These are phyloP conservation scores for Phytophthora fragariae DNA, from an alignment of 352 stramenopile genomes.

Conservation along the genomic window DNA sequence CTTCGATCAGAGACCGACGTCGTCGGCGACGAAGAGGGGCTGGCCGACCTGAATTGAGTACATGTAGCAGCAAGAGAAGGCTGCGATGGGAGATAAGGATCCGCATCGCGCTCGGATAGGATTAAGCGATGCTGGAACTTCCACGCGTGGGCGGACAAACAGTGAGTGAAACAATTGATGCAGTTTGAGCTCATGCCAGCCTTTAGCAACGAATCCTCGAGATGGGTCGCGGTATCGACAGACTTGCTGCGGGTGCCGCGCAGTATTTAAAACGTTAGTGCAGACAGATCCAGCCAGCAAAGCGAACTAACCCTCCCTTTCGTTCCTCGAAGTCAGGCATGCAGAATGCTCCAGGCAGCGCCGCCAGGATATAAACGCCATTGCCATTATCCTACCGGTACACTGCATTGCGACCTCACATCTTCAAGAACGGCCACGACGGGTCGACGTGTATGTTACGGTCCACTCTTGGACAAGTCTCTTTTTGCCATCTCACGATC, in stretches of 20 bases:
- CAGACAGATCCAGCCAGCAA: conserved; percentile 10
- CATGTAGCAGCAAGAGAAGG: conserved; percentile 2
- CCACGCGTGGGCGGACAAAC: too few relatives aligned
- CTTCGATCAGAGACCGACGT: conserved; percentile 26
- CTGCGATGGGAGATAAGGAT: conserved; percentile 12
- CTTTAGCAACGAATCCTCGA: conserved; percentile 28
- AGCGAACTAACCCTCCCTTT: neutral
- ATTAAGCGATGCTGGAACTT: conserved; percentile 16
- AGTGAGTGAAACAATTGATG: neutral
- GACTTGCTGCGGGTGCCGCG: neutral
- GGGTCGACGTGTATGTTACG: conserved; percentile 3
- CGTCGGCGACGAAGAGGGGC: conserved; percentile 17
- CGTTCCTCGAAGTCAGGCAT: too few relatives aligned
- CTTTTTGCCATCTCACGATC: conserved; percentile 21
- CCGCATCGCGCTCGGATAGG: too few relatives aligned
- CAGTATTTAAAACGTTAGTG: conserved; percentile 24
- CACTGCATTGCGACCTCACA: too few relatives aligned
- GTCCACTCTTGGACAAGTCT: conserved; percentile 26
- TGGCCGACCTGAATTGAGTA: conserved; percentile 18
- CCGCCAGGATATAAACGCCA: too few relatives aligned
- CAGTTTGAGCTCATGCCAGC: conserved; percentile 7
- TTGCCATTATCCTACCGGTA: too few relatives aligned
- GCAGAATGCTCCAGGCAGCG: too few relatives aligned
- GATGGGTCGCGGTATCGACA: conserved; percentile 9
- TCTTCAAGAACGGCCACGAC: conserved; percentile 25